These are phyloP conservation scores for Pterocarpus macrocarpus DNA, from an alignment of 306 rosid species.

Conservation along the genomic window DNA sequence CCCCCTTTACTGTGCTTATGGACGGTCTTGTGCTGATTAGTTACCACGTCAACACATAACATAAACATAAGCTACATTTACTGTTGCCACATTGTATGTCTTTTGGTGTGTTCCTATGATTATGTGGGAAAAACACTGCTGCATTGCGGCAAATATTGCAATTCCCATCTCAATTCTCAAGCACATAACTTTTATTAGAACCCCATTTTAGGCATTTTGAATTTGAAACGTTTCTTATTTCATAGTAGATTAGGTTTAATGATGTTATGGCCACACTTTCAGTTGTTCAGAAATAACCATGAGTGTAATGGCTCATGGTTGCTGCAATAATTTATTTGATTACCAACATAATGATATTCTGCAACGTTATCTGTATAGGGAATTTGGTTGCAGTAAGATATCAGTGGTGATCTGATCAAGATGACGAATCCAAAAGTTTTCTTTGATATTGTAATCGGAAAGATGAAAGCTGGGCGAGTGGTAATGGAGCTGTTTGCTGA, in stretches of 20 bases:
- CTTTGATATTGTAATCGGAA: conserved; percentile 85
- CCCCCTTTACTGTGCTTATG: conserved; percentile 59
- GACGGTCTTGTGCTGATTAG: conserved; percentile 74
- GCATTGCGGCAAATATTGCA: conserved; percentile 49
- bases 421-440: conserved; percentile 88
- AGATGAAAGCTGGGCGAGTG: conserved; percentile 76
- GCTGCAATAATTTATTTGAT: not conserved
- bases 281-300: not conserved
- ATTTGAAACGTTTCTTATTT: conserved; percentile 6
- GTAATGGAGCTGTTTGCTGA: conserved; percentile 73
- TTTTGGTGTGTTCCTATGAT: conserved; percentile 20
- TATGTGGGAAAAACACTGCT: conserved; percentile 20
- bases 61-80: conserved; percentile 71
- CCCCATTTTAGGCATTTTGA: not conserved
- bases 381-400: not conserved
- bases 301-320: not conserved
- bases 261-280: not conserved
- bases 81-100: conserved; percentile 40
- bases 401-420: not conserved
- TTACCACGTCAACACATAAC: conserved; percentile 61
- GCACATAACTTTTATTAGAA: not conserved
- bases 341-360: not conserved
- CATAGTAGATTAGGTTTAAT: not conserved
- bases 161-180: not conserved
- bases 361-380: not conserved